Percentiles rank a stretch among this genome's conserved stretches.
Conservation (phyloP, 352 stramenopile species). For the Pythium periplocum region DNA sequence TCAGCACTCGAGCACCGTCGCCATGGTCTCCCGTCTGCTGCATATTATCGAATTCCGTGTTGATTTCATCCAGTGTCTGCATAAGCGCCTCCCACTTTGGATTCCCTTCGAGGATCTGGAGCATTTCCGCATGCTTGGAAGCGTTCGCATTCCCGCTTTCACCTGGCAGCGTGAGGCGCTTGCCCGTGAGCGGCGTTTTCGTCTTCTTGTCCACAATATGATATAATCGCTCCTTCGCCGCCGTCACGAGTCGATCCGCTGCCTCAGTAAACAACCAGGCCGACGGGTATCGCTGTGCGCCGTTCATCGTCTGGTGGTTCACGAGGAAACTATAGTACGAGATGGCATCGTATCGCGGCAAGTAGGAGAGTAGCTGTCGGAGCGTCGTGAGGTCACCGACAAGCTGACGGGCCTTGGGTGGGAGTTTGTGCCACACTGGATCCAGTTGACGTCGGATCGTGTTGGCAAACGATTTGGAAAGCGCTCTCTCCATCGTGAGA, state of each 20-base stretch:
- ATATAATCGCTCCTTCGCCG: conserved; percentile 92
- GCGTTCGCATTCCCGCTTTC: conserved; percentile 7
- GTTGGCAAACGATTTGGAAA: conserved; percentile 76
- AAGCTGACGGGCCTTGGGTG: conserved; percentile 91
- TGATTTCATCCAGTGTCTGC: conserved; percentile 91
- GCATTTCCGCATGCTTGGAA: conserved; percentile 37
- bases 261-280: conserved; percentile 94
- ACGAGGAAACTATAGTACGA: conserved; percentile 95
- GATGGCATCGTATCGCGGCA: conserved; percentile 95
- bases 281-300: conserved; percentile 78
- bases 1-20: conserved; percentile 51
- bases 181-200: conserved; percentile 29
- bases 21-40: conserved; percentile 19
- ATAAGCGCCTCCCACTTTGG: conserved; percentile 93
- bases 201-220: conserved; percentile 62
- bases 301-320: conserved; percentile 86
- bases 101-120: conserved; percentile 84
- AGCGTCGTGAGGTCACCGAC: conserved; percentile 76
- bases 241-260: conserved; percentile 90
- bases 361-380: conserved; percentile 86
- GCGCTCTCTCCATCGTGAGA: conserved; percentile 92
- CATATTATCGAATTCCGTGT: conserved; percentile 33
- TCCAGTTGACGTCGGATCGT: conserved; percentile 90
- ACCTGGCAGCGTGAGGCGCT: conserved; percentile 14
- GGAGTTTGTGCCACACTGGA: conserved; percentile 95